Evolutionary conservation across 257 asterid species (phyloP).

Genomic region (Solanum tarapatanum): DNA sequence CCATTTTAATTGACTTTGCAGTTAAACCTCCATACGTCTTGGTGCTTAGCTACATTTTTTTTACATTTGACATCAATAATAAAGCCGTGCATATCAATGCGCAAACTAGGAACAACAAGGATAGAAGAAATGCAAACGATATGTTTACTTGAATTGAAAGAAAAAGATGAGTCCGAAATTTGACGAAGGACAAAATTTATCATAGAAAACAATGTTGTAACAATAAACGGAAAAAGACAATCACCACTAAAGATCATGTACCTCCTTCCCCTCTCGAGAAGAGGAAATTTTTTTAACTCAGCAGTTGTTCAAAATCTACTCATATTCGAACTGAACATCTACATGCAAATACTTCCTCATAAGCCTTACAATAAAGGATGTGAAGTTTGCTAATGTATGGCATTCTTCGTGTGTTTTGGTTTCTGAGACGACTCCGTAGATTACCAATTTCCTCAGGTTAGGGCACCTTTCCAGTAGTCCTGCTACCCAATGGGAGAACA

Average conservation of each 20-base stretch:
- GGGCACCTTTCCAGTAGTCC: slow-evolving; percentile 76
- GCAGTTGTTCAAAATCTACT: slow-evolving; percentile 21
- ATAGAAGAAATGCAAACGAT: neutral
- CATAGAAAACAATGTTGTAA: neutral
- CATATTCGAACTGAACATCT: slow-evolving; percentile 72
- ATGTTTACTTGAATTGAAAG: neutral
- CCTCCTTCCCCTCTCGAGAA: neutral
- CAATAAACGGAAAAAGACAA: neutral
- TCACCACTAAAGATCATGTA: neutral
- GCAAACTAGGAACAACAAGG: neutral
- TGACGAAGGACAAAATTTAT: neutral
- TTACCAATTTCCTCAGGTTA: slow-evolving; percentile 55
- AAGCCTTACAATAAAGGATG: slow-evolving; percentile 57
- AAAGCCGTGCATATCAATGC: neutral
- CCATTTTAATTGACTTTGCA: neutral
- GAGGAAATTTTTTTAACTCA: neutral
- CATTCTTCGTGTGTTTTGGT: slow-evolving; percentile 85
- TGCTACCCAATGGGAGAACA: slow-evolving; percentile 65
- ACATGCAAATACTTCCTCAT: slow-evolving; percentile 66
- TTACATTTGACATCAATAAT: neutral
- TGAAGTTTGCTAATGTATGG: slow-evolving; percentile 56
- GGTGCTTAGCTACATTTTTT: neutral
- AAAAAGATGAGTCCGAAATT: neutral
- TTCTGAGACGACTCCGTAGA: slow-evolving; percentile 79
- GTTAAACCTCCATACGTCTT: neutral